Base-by-base conservation (phyloP, 768 basidiomycete genomes). In the Fomitopsis pulvina region DNA sequence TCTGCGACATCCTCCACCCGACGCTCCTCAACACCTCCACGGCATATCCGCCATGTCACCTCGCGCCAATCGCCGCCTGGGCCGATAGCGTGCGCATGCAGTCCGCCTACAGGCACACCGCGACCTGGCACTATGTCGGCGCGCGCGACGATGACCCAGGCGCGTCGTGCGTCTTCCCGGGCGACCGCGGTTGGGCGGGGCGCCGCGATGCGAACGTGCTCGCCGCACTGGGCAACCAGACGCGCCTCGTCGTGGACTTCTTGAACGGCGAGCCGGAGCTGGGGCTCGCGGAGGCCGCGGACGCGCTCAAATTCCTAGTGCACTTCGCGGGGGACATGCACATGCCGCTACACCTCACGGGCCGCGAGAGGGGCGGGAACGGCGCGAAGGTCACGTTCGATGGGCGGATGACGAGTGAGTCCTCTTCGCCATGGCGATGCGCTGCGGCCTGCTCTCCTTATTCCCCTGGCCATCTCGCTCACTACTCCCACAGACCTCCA, bases 281-380 rank as follows among this genome's bases (percentile, higher is more conserved):
- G 30, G 52, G 14, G 34, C 48, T 41, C 18, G 53, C 47, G n/a
- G 63, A 60, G 2, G 82, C 82, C 2, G 81, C 85, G 60, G 87
- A 92, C 58, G 89, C 95, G 2, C 72, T 97, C 58, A 87, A 89
- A 65, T 99, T 96, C 71, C 71, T 99, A 27, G 78, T 94, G 26
- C 96, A 99, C 66, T 97, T 92, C 58, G 48, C 96, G 10, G 93
- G 95, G 0, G 95, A 97, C 64, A 73, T 95, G 75, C 95, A 96
- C 59, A 83, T 87, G 77, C 95, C 95, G 4, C 70, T 99, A 47
- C 95, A 99, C 65, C 76, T 99, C 30, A 87, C 87, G 0, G 90
- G 90, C 2, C 74, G 92, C 16, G 82, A 92, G 57, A 76, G 88
- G 26, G 95, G 95, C 4, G 95, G 94, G 1, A 98, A 97, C 61